Evolutionary conservation across 2,329 filamentous ascomycete species (phyloP), one percentile per base, ranked within the genome.

Genomic region (Aspergillus aculeatus): DNA sequence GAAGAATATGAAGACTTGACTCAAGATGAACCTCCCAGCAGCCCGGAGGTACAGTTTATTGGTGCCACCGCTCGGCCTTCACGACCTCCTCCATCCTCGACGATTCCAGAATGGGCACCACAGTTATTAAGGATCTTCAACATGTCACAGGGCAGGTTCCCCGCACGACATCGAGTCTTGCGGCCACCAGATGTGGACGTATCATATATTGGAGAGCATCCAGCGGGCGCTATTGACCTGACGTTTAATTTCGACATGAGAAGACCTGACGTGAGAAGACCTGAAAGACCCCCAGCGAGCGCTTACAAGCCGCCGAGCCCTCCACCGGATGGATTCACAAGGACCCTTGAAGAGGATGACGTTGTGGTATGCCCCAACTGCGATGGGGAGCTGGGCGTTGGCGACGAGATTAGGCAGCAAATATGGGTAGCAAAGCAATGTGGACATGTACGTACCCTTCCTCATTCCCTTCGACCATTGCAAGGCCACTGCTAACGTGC

Each of bases 371-470:
- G 95, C 72, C 91, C 94, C 0, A 91, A 91, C 60, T 99, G 95
- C 68, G 88, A 89, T 19, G 84, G 90, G 60, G 94, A 98, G 76
- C 79, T 99, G 16, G 89, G 91, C 5, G 86, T 89, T 54, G 90
- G 92, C 14, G 86, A 82, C 57, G 81, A 82, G 29, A 72, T 80
- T 35, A 92, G 96, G 75, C 88, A 91, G 71, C 90, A 96, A 69
- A 94, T 98, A 63, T 98, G 93, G 92, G 89, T 95, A 0, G 83
- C 95, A 38, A 96, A 93, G 76, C 84, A 84, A 54, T 99, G 95
- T 73, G 95, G 95, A 64, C 95, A 99, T 79, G 95, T 98, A 83
- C 75, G 85, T 3, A 29, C 6, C 38, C 38, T 44, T 81, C 48
- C 47, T 26, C 60, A 24, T 26, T 12, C 24, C 9, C 47, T 16